phyloP scores from a whole-genome alignment of 2,329 filamentous ascomycete species.

The Beauveria pseudobassiana region DNA sequence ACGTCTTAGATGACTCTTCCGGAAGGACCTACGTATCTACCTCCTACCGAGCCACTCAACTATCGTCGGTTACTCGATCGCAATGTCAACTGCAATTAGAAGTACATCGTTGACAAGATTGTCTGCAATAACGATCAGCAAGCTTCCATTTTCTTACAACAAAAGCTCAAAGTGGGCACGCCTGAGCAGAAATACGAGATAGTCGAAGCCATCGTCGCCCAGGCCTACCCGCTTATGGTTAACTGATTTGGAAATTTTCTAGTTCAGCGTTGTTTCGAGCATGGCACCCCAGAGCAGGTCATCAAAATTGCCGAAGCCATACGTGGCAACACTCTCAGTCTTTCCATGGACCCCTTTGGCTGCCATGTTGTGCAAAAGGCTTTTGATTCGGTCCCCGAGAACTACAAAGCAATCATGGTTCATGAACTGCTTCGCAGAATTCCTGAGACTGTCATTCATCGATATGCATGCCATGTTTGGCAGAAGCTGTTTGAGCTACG shows the following conservation, averaged over 20 bases:
- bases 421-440: slow-evolving; percentile 91
- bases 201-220: slow-evolving; percentile 88
- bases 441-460: slow-evolving; percentile 94
- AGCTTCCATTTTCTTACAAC: slow-evolving; percentile 96
- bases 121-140: slow-evolving; percentile 99
- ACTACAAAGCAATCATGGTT: slow-evolving; percentile 99
- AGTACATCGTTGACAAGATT: slow-evolving; percentile 99
- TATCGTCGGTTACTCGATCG: slow-evolving; percentile 92
- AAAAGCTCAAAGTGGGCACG: slow-evolving; percentile 96
- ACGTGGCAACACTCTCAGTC: slow-evolving; percentile 82
- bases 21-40: slow-evolving; percentile 70
- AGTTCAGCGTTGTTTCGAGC: slow-evolving; percentile 97
- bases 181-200: slow-evolving; percentile 95
- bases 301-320: slow-evolving; percentile 92
- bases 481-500: slow-evolving; percentile 98
- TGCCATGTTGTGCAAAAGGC: slow-evolving; percentile 98
- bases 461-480: slow-evolving; percentile 98
- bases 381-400: slow-evolving; percentile 93
- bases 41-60: slow-evolving; percentile 86
- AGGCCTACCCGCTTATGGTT: slow-evolving; percentile 93
- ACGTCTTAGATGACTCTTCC: slow-evolving; percentile 35
- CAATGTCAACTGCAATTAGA: slow-evolving; percentile 97
- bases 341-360: slow-evolving; percentile 98
- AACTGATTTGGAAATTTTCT: slow-evolving; percentile 99
- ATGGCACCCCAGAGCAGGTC: slow-evolving; percentile 90